phyloP scores from a whole-genome alignment of 306 rosid genomes.

The Potentilla sterilis region DNA sequence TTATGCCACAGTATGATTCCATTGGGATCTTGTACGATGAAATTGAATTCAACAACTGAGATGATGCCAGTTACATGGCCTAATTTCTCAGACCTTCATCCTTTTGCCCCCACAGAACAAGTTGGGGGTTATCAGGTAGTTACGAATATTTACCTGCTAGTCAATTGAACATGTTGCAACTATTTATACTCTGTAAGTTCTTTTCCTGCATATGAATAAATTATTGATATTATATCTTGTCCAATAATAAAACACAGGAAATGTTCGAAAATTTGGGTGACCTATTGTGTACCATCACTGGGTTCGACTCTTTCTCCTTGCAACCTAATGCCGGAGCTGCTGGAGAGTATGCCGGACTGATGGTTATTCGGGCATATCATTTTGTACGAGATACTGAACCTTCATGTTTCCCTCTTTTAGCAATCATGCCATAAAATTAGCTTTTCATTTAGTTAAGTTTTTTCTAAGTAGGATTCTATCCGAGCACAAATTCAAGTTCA shows the following conservation, averaged over 20 bases:
- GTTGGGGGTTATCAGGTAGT: constrained; percentile 92
- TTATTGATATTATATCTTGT: constrained; percentile 13
- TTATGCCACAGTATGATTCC: constrained; percentile 99
- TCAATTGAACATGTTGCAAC: not conserved
- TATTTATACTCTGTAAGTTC: constrained; percentile 17
- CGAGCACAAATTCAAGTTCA: too few species aligned
- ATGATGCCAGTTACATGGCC: constrained; percentile 99
- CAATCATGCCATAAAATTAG: too few species aligned
- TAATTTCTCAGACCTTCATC: constrained; percentile 72
- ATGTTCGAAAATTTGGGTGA: constrained; percentile 91
- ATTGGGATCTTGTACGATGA: constrained; percentile 97
- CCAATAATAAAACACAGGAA: constrained; percentile 57
- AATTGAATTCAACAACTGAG: constrained; percentile 91
- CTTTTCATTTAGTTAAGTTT: too few species aligned
- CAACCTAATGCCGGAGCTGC: constrained; percentile 99
- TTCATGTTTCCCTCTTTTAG: constrained; percentile 6
- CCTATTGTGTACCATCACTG: constrained; percentile 75
- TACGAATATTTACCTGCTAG: constrained; percentile 1
- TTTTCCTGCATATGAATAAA: constrained; percentile 27
- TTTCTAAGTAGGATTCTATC: too few species aligned
- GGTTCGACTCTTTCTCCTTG: constrained; percentile 96
- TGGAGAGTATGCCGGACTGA: constrained; percentile 99
- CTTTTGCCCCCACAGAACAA: constrained; percentile 91
- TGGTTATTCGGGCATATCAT: constrained; percentile 99
- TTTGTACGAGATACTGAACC: constrained; percentile 45